Percentiles rank a stretch among this genome's conserved stretches.
These are phyloP conservation scores for Leccinum pachyderme DNA, from an alignment of 1,284 basidiomycete genomes.

Conservation along the genomic window DNA sequence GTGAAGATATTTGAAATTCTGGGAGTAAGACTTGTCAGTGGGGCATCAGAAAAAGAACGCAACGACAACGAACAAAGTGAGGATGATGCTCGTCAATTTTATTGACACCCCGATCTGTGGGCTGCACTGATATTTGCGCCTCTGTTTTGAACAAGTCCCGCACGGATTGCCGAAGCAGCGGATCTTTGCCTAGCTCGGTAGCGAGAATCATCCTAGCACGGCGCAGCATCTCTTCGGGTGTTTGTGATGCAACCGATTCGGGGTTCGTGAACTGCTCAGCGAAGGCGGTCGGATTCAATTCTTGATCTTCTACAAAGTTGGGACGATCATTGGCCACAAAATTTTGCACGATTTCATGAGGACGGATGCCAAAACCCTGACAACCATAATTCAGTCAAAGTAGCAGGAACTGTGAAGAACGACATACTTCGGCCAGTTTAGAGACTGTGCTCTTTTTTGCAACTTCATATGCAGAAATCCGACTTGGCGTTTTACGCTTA, in stretches of 20 bases:
- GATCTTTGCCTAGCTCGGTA: conserved; percentile 93
- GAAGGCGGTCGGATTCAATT: conserved; percentile 66
- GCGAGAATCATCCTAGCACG: conserved; percentile 84
- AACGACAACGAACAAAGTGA: conserved; percentile 74
- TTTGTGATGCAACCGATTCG: conserved; percentile 53
- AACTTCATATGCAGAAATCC: conserved; percentile 84
- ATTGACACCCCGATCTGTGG: conserved; percentile 87
- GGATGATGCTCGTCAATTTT: conserved; percentile 91
- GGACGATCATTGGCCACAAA: conserved; percentile 59
- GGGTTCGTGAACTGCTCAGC: conserved; percentile 79
- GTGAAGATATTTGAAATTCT: conserved; percentile 95
- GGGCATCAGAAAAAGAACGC: neutral
- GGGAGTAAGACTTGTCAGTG: conserved; percentile 10
- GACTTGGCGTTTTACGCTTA: conserved; percentile 80
- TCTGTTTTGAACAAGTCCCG: conserved; percentile 76
- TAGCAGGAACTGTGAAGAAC: conserved; percentile 2
- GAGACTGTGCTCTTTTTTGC: conserved; percentile 78
- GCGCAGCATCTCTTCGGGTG: conserved; percentile 64
- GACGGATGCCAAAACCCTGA: conserved; percentile 77
- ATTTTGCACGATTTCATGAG: conserved; percentile 81
- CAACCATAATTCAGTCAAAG: conserved; percentile 12
- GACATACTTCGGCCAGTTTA: conserved; percentile 70
- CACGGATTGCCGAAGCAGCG: conserved; percentile 79
- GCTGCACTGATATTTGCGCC: conserved; percentile 80
- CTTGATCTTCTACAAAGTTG: conserved; percentile 77